Evolutionary conservation across 2,329 filamentous ascomycete genomes (phyloP).

Genomic region (Nigrospora osmanthi): DNA sequence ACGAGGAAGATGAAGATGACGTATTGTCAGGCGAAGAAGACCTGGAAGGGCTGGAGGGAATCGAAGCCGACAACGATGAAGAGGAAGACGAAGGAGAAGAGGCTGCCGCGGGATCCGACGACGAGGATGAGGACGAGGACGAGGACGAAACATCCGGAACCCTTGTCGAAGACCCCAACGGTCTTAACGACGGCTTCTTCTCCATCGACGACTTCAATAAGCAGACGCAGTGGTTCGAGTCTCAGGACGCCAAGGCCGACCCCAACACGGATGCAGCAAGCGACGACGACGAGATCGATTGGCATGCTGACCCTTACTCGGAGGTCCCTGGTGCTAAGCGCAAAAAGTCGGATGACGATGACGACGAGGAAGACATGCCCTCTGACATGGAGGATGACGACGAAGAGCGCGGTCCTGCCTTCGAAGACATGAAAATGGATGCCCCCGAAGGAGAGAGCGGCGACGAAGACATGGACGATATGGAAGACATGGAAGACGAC

Average conservation of each 20-base stretch:
- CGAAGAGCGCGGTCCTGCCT: constrained; percentile 72
- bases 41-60: constrained; percentile 21
- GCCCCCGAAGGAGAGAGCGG: constrained; percentile 62
- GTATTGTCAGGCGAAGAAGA: constrained; percentile 20
- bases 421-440: constrained; percentile 70
- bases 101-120: constrained; percentile 18
- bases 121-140: constrained; percentile 37
- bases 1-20: constrained; percentile 23
- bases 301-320: constrained; percentile 68
- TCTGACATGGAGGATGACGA: constrained; percentile 43
- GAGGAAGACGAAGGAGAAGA: constrained; percentile 24
- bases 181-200: constrained; percentile 96
- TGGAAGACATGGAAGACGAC: constrained; percentile 48
- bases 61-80: constrained; percentile 19
- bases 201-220: constrained; percentile 97
- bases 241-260: constrained; percentile 72
- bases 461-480: constrained; percentile 52
- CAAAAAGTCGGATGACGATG: constrained; percentile 25
- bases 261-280: constrained; percentile 65
- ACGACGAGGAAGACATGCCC: constrained; percentile 25
- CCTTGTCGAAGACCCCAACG: constrained; percentile 66
- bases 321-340: constrained; percentile 13
- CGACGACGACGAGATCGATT: constrained; percentile 84
- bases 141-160: constrained; percentile 43
- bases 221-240: constrained; percentile 82